Evolutionary conservation across 768 basidiomycete genomes (phyloP), one percentile per base, ranked within the genome.

Genomic region (Clavaria fumosa): DNA sequence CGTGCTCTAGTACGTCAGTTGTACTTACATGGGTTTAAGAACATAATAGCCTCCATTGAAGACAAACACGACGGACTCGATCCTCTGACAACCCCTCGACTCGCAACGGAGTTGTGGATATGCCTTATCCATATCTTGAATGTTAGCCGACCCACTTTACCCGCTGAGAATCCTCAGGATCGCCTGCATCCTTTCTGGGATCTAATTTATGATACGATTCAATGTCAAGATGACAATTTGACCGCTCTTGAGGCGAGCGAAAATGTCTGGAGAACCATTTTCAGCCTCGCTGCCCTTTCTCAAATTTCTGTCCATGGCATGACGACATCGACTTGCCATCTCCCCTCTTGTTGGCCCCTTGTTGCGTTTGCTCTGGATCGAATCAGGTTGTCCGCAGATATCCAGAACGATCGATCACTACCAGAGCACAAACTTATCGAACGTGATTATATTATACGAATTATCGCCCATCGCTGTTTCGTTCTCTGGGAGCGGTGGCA

Each of bases 401-500:
- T 61, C 2, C 55, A 58, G 24, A 41, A 57, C 9, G 72, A 76
- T n/a, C 48, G 53, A 23, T 43, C 37, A 10, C 50, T 66, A 7
- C 52, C 64, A 1, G 48, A 39, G 9, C 50, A 56, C 1, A 61
- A 49, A 15, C 48, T 77, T 3, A 57, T 61, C 38, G 69, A 70
- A 39, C 70, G 77, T 12, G 84, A 90, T 51, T 55, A 64, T 5
- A 91, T 90, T 49, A 58, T 88, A 38, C 68, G 69, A 7, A 55
- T 78, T 5, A 59, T 93, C 37, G 65, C 78, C 22, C 65, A 67
- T 0, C 70, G 91, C 10, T 88, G 84, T 52, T 69, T 81, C 39
- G 58, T 72, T n/a, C 55, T 97, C 31, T 74, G 67, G 49, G 63
- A 67, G 20, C 62, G 65, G n/a, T 95, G 89, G 85, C 52, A 62